Conservation (phyloP, 371 early-diverging fungal species). For the Syncephalastrum racemosum region DNA sequence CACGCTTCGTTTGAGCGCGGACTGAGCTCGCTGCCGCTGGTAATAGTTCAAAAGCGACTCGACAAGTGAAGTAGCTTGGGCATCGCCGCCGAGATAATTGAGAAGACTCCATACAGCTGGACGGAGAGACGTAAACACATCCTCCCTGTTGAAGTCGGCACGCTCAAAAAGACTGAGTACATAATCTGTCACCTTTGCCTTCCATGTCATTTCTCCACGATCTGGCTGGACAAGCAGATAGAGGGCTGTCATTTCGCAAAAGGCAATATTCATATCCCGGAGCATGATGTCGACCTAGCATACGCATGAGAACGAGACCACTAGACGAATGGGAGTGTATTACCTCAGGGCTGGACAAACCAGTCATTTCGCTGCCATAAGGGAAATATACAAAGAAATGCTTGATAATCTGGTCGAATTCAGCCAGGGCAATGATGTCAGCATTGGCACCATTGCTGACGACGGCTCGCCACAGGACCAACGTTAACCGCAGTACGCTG, state of each 20-base stretch:
- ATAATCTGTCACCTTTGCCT: conserved; percentile 55
- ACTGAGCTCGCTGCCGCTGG: conserved; percentile 32
- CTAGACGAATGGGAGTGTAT: background rate
- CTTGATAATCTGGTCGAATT: conserved; percentile 45
- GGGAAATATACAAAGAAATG: conserved; percentile 74
- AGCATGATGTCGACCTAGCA: conserved; percentile 52
- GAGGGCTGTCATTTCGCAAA: conserved; percentile 68
- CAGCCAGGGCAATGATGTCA: conserved; percentile 23
- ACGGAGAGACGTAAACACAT: conserved; percentile 44
- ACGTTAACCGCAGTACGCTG: conserved; percentile 55
- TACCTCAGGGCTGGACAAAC: no score
- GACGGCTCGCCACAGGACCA: conserved; percentile 67
- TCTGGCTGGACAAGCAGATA: conserved; percentile 48
- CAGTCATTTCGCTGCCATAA: conserved; percentile 42
- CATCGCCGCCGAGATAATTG: conserved; percentile 47
- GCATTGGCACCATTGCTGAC: conserved; percentile 35
- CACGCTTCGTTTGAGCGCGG: conserved; percentile 35
- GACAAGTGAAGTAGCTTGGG: conserved; percentile 24
- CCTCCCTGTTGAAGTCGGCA: conserved; percentile 48
- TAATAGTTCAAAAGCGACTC: conserved; percentile 40
- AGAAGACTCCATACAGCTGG: conserved; percentile 64
- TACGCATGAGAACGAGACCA: background rate
- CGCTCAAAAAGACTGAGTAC: conserved; percentile 49
- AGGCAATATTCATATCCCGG: conserved; percentile 69
- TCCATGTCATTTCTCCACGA: conserved; percentile 44